Base-by-base conservation (phyloP, 2,329 filamentous ascomycete genomes). In the Neonectria magnoliae region DNA sequence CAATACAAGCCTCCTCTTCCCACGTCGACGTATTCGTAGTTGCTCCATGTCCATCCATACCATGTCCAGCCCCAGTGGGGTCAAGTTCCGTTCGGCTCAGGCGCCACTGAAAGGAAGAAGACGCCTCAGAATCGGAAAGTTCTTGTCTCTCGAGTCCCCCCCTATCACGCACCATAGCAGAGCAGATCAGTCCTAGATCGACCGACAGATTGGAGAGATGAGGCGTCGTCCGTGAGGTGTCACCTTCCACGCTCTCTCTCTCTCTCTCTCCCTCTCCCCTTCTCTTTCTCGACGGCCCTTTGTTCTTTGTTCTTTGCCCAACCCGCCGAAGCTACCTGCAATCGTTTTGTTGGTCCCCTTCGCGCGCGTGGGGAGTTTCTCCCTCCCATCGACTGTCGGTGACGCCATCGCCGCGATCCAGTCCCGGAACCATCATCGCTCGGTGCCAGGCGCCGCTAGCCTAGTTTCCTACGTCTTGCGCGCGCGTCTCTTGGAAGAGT, bases 341-440 rank as follows among this genome's bases (percentile, higher is more conserved):
- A 20, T 8, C 25, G 8, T 29, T 27, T n/a, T 22, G 10, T 45
- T 56, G 41, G 25, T 14, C 48, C n/a, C 33, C 7, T 27, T 16
- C 13, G 31, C n/a, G 54, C 22, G 14, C 33, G 58, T 57, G 56
- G 60, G 54, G 63, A 58, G 25, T 33, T 22, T 54, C 57, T 20
- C n/a, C 25, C 4, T 52, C 59, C 29, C 53, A 56, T 58, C 68
- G 51, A 57, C 56, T 64, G 69, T 71, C 62, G 60, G 64, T 62
- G 56, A 53, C 62, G 67, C 68, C 68, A 71, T 71, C 48, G 51
- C 44, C 65, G 51, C 48, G 56, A 57, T 60, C 44, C 16, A 25
- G 33, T 56, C 50, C 47, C 47, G 56, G 44, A 55, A 52, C 50
- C 25, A 59, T 64, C 56, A 56, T 59, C 42, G 31, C 44, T 55